Base-by-base conservation (phyloP, 352 stramenopile species). In the Phytophthora sp. region DNA sequence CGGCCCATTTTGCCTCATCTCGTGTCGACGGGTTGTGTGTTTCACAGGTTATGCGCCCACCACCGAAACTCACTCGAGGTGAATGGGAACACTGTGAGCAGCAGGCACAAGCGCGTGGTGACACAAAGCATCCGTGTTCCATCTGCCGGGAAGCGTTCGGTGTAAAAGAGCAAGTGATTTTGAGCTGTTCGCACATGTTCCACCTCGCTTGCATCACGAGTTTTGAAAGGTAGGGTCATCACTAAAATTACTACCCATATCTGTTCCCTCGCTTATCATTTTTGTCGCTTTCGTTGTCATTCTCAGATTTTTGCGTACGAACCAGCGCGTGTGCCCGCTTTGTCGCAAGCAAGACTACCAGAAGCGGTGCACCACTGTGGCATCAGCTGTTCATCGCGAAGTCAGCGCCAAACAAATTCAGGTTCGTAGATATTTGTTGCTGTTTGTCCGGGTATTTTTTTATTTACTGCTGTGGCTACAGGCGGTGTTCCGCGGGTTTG, bases 151-250 rank as follows among this genome's bases (percentile, higher is more conserved):
- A 95, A 51, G 35, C 75, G 8, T 91, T 94, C 53, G 88, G 88
- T 7, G 64, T 85, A 4, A 77, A 84, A 47, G 64, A 93, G 26
- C 88, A 95, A 57, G 84, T 96, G 29, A 91, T 96, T 23, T 66
- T 96, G 26, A 94, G 83, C 61, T 96, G 88, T 63, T 91, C 83
- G n/a, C 88, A 96, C 74, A 84, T 94, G 52, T 95, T 96, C 55
- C 88, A 96, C 57, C 70, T 90, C 5, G 71, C 78, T 21, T 96
- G 88, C 59, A 82, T 96, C 47, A 71, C 83, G 15, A 94, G 85
- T 52, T 96, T 96, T 41, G 88, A 96, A 71, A 69, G 85, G 82
- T 85, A 33, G 2, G 36, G 24, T 33, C 7, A 26, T 7, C 39
- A 47, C 20, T 21, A 47, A 18, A 30, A 18, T 31, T 11, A 26